phyloP scores from a whole-genome alignment of 768 basidiomycete species.

The Punctularia strigosozonata region DNA sequence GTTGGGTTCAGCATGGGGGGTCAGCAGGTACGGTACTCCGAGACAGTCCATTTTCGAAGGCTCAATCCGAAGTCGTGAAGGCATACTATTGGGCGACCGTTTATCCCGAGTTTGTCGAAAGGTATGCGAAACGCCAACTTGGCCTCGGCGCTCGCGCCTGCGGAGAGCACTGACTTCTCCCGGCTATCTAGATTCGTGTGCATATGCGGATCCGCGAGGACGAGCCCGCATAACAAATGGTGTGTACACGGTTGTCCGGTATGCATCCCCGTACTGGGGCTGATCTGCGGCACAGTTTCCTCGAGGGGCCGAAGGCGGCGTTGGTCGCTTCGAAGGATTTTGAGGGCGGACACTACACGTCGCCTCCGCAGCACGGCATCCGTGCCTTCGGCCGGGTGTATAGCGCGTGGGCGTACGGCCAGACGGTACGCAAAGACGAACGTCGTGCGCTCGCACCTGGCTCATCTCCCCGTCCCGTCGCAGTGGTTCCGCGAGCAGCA shows the following conservation, averaged over 20 bases:
- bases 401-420: constrained; percentile 48
- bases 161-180: not conserved
- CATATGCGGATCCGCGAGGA: constrained; percentile 44
- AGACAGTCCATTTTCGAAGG: constrained; percentile 15
- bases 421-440: constrained; percentile 25
- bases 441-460: not conserved
- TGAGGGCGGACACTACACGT: constrained; percentile 38
- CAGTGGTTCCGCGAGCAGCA: constrained; percentile 45
- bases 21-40: constrained; percentile 13
- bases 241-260: constrained; percentile 11
- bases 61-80: constrained; percentile 36
- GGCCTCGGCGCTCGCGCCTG: not conserved
- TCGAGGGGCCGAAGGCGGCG: constrained; percentile 49
- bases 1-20: constrained; percentile 19
- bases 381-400: constrained; percentile 46
- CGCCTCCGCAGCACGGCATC: constrained; percentile 33
- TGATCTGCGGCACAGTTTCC: constrained; percentile 28
- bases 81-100: constrained; percentile 46
- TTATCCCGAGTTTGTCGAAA: constrained; percentile 43
- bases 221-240: constrained; percentile 46
- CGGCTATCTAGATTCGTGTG: constrained; percentile 29
- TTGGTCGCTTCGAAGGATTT: constrained; percentile 44
- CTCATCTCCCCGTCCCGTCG: not conserved
- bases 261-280: not conserved
- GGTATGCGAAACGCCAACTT: constrained; percentile 13